Evolutionary conservation across 2,329 filamentous ascomycete genomes (phyloP).

Genomic region (Penicillium sp.): DNA sequence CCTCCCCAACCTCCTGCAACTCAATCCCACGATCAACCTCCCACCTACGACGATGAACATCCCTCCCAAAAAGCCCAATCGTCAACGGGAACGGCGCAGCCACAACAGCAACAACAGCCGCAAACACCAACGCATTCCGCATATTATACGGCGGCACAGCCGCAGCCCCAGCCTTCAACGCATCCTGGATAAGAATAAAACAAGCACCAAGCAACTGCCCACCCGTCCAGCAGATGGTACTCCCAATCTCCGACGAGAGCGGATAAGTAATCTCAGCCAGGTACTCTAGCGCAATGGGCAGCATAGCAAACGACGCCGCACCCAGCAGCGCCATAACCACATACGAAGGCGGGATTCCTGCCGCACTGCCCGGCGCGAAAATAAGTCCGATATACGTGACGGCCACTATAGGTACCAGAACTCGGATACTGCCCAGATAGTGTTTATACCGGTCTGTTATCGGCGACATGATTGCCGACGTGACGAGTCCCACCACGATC

Average conservation of each 20-base stretch:
- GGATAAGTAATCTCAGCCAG: constrained; percentile 85
- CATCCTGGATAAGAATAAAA: constrained; percentile 80
- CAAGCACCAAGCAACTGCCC: constrained; percentile 82
- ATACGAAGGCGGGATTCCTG: constrained; percentile 59
- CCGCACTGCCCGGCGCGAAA: constrained; percentile 68
- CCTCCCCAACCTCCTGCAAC: constrained; percentile 18
- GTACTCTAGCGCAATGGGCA: constrained; percentile 84
- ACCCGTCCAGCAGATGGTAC: constrained; percentile 77
- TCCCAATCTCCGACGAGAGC: constrained; percentile 79
- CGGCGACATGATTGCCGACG: constrained; percentile 72
- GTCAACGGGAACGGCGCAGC: constrained; percentile 66
- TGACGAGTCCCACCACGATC: constrained; percentile 81
- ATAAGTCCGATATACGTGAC: constrained; percentile 73
- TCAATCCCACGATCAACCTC: constrained; percentile 39
- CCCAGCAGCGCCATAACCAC: constrained; percentile 73
- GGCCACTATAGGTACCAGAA: constrained; percentile 71
- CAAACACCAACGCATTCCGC: constrained; percentile 72
- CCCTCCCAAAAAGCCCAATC: constrained; percentile 66
- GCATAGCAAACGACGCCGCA: constrained; percentile 72
- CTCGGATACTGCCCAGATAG: constrained; percentile 70
- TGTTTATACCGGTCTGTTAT: constrained; percentile 81
- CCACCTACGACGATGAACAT: constrained; percentile 39
- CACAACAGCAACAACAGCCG: constrained; percentile 66
- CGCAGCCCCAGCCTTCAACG: constrained; percentile 54
- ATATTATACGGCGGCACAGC: constrained; percentile 67